A percentile compares a stretch with the other conserved stretches of the same genome.
Evolutionary conservation across 2,329 filamentous ascomycete species (phyloP).

Genomic region (Pyrenophora teres): DNA sequence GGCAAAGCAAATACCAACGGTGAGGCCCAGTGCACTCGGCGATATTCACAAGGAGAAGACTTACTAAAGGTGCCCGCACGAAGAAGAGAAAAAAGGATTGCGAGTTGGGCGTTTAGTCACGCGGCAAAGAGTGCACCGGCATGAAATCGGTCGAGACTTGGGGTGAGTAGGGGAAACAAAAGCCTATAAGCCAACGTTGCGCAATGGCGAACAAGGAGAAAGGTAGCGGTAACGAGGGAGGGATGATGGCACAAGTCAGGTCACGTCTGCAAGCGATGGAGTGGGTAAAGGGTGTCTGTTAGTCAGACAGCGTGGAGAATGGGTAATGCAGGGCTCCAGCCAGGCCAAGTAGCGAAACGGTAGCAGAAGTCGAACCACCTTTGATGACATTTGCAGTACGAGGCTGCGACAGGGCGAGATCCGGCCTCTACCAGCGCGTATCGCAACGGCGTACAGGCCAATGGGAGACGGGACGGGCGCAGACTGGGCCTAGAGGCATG

Average conservation of each 20-base stretch:
- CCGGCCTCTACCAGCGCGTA: slow-evolving; percentile 34
- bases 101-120: slow-evolving; percentile 30
- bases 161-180: slow-evolving; percentile 42
- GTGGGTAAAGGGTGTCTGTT: slow-evolving; percentile 28
- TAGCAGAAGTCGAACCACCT: slow-evolving; percentile 44
- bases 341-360: slow-evolving; percentile 32
- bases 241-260: slow-evolving; percentile 25
- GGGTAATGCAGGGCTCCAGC: slow-evolving; percentile 9
- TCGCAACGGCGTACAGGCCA: slow-evolving; percentile 39
- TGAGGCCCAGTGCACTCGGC: not conserved
- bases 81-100: slow-evolving; percentile 40
- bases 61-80: slow-evolving; percentile 48
- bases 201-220: slow-evolving; percentile 17
- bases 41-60: slow-evolving; percentile 13
- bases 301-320: slow-evolving; percentile 3
- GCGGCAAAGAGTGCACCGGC: slow-evolving; percentile 48
- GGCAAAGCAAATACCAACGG: slow-evolving; percentile 10
- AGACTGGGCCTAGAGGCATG: slow-evolving; percentile 20
- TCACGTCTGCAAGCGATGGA: slow-evolving; percentile 35
- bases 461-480: slow-evolving; percentile 25
- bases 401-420: slow-evolving; percentile 40
- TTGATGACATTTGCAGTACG: slow-evolving; percentile 26
- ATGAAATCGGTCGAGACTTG: slow-evolving; percentile 42
- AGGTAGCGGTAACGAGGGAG: slow-evolving; percentile 11
- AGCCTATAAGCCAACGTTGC: slow-evolving; percentile 44